phyloP scores from a whole-genome alignment of 768 basidiomycete genomes.

The Termitomyces eurrhizus region DNA sequence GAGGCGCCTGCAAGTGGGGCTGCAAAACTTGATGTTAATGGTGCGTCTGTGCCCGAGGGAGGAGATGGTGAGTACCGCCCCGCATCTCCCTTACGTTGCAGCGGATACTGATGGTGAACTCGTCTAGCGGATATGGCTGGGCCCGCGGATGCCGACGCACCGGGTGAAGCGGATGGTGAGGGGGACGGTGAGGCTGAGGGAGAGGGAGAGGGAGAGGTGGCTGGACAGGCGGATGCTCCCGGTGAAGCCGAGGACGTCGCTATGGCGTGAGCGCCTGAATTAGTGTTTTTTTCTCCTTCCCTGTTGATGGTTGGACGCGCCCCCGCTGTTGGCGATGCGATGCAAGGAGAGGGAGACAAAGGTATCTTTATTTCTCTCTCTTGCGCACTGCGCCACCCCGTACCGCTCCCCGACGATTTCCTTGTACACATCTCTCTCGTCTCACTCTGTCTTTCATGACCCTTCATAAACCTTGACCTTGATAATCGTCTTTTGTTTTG shows the following conservation, averaged over 20 bases:
- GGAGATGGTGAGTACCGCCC: not conserved
- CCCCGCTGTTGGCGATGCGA: not conserved
- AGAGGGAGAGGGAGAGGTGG: not conserved
- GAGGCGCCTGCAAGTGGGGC: not conserved
- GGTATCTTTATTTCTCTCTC: too few species aligned
- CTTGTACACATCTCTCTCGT: too few species aligned
- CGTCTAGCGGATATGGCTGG: not conserved
- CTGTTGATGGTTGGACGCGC: too few species aligned
- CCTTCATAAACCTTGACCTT: too few species aligned
- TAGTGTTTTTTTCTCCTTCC: not conserved
- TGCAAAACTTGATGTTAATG: not conserved
- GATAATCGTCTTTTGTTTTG: too few species aligned
- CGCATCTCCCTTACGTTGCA: not conserved
- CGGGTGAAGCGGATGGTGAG: not conserved
- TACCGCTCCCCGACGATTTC: too few species aligned
- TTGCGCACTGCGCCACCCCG: too few species aligned
- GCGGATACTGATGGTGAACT: not conserved
- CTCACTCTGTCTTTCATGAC: too few species aligned
- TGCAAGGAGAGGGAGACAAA: too few species aligned
- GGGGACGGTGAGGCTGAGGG: not conserved
- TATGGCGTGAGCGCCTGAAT: slow-evolving; percentile 22
- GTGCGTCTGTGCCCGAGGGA: not conserved
- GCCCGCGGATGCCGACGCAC: slow-evolving; percentile 21
- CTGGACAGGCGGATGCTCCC: slow-evolving; percentile 18
- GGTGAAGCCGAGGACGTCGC: slow-evolving; percentile 34